These are phyloP conservation scores for Penicillium sclerotiorum DNA, from an alignment of 2,329 filamentous ascomycete genomes.

Conservation along the genomic window DNA sequence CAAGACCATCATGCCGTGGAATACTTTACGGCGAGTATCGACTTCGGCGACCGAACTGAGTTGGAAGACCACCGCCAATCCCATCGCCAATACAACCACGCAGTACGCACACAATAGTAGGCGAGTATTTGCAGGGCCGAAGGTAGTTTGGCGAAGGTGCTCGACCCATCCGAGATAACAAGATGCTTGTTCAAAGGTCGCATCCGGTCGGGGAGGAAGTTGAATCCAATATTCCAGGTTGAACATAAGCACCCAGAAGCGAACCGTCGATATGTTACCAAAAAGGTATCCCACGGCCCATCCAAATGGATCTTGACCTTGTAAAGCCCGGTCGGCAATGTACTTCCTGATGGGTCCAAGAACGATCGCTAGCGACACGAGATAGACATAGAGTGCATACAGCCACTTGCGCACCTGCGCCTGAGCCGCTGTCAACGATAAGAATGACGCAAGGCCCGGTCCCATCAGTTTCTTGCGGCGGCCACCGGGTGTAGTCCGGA, in stretches of 20 bases:
- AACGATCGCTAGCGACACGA: slow-evolving; percentile 65
- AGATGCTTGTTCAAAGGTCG: slow-evolving; percentile 37
- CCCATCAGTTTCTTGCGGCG: slow-evolving; percentile 68
- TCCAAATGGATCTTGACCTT: slow-evolving; percentile 77
- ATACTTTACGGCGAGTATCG: slow-evolving; percentile 93
- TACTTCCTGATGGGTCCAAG: slow-evolving; percentile 72
- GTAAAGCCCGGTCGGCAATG: slow-evolving; percentile 67
- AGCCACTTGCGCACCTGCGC: slow-evolving; percentile 77
- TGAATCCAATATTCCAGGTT: slow-evolving; percentile 75
- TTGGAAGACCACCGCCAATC: slow-evolving; percentile 73
- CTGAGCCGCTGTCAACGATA: slow-evolving; percentile 78
- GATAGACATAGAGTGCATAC: slow-evolving; percentile 80
- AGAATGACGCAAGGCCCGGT: slow-evolving; percentile 69
- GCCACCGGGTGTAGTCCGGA: slow-evolving; percentile 61
- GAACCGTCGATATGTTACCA: slow-evolving; percentile 72
- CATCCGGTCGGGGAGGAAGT: slow-evolving; percentile 57
- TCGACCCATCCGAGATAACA: slow-evolving; percentile 64
- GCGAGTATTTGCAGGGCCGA: slow-evolving; percentile 81
- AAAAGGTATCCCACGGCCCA: slow-evolving; percentile 92
- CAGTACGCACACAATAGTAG: slow-evolving; percentile 77
- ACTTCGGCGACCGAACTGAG: slow-evolving; percentile 81
- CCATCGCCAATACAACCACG: slow-evolving; percentile 66
- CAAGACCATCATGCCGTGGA: slow-evolving; percentile 96
- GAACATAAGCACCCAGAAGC: slow-evolving; percentile 69
- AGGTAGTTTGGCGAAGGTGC: slow-evolving; percentile 62